Conservation (phyloP, 805 yeast species). For the Yarrowia yakushimensis region DNA sequence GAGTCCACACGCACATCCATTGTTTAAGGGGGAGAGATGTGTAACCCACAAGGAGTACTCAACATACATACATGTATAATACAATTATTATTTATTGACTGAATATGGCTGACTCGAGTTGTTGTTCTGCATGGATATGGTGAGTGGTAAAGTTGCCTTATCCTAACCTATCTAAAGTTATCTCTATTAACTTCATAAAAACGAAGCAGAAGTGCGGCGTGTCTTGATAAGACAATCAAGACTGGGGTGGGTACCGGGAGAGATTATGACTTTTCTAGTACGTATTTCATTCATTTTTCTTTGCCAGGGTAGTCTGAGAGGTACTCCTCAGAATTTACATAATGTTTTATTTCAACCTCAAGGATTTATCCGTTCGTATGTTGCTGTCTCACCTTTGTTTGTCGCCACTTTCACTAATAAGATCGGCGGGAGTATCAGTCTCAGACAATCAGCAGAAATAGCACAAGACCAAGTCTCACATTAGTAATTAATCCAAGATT, state of each 20-base stretch:
- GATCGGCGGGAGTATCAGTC: neutral
- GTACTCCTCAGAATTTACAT: too few relatives aligned
- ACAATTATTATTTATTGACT: slow-evolving; percentile 8
- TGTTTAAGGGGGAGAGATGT: neutral
- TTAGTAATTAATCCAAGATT: too few relatives aligned
- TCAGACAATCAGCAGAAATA: neutral
- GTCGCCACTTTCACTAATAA: neutral
- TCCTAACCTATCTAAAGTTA: neutral
- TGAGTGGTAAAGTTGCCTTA: neutral
- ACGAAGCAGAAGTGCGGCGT: neutral
- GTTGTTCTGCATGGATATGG: too few relatives aligned
- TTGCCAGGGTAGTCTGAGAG: too few relatives aligned
- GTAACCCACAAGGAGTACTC: neutral
- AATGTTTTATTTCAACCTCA: too few relatives aligned
- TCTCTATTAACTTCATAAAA: neutral
- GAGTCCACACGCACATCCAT: neutral
- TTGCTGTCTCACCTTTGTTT: neutral
- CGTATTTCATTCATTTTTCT: too few relatives aligned
- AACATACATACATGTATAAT: slow-evolving; percentile 21
- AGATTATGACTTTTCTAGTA: too few relatives aligned
- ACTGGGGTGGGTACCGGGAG: too few relatives aligned
- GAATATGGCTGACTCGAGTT: too few relatives aligned
- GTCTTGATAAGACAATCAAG: too few relatives aligned
- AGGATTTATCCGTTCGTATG: too few relatives aligned
- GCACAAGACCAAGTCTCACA: neutral